phyloP scores from a whole-genome alignment of 495 filamentous ascomycete genomes.

The Daldinia bambusicola region DNA sequence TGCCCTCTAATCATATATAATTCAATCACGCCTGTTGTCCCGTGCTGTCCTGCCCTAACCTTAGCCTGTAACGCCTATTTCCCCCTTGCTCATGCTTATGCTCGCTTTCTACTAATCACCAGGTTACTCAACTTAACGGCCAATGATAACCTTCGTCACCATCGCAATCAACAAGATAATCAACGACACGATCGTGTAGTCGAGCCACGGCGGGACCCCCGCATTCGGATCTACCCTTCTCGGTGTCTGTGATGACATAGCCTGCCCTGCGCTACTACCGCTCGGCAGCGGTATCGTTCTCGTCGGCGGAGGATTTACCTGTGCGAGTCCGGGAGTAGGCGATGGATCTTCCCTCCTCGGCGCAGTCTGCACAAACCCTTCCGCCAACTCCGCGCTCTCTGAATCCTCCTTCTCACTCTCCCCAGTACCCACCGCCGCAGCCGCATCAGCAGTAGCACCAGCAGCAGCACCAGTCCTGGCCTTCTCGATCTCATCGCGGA shows the following conservation, averaged over 20 bases:
- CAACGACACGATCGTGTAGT: conserved; percentile 66
- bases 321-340: conserved; percentile 36
- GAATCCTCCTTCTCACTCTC: conserved; percentile 39
- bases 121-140: conserved; percentile 10
- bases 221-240: conserved; percentile 46
- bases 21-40: conserved; percentile 5
- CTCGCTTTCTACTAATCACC: neutral
- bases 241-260: conserved; percentile 4
- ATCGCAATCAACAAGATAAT: conserved; percentile 62
- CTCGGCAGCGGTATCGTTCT: conserved; percentile 49
- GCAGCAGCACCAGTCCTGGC: conserved; percentile 8
- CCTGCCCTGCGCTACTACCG: conserved; percentile 24
- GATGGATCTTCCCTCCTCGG: conserved; percentile 28
- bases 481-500: conserved; percentile 62
- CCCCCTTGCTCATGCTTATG: conserved; percentile 1
- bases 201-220: conserved; percentile 68
- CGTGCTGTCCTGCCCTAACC: conserved; percentile 1
- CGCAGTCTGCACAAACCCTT: conserved; percentile 61
- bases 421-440: conserved; percentile 9
- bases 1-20: neutral
- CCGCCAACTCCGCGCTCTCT: conserved; percentile 57
- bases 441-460: neutral
- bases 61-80: conserved; percentile 23
- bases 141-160: conserved; percentile 55
- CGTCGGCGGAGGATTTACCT: conserved; percentile 51